A percentile compares a stretch with the other conserved stretches of the same genome.
Conservation (phyloP, 2,329 filamentous ascomycete species). For the Aspergillus candidus region DNA sequence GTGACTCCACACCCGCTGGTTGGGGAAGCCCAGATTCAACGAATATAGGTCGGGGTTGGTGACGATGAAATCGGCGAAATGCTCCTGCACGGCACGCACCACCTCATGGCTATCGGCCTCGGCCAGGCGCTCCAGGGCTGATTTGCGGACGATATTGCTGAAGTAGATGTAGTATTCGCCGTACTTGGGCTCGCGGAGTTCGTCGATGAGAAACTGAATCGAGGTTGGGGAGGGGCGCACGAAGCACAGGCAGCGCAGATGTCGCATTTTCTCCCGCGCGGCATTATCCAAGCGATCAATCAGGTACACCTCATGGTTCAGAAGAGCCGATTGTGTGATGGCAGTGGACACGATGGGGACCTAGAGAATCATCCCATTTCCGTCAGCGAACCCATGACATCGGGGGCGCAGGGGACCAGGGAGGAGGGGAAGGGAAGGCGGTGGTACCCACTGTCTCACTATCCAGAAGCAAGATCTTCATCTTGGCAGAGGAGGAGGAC, state of each 20-base stretch:
- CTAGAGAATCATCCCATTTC: conserved; percentile 29
- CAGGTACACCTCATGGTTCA: conserved; percentile 96
- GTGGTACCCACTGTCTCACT: conserved; percentile 66
- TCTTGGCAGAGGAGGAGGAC: conserved; percentile 67
- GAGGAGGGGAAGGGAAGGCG: too few relatives aligned
- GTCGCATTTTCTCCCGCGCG: conserved; percentile 93
- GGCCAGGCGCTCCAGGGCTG: conserved; percentile 82
- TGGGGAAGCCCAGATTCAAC: conserved; percentile 65
- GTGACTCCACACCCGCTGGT: conserved; percentile 72
- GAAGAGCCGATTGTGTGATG: conserved; percentile 86
- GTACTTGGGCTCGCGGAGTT: conserved; percentile 92
- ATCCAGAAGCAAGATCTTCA: conserved; percentile 96
- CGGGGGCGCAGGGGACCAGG: too few relatives aligned
- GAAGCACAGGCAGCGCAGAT: conserved; percentile 88
- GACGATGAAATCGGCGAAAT: conserved; percentile 93
- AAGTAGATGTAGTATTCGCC: conserved; percentile 97
- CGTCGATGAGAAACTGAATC: conserved; percentile 89
- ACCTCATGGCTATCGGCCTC: conserved; percentile 98
- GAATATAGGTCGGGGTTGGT: conserved; percentile 92
- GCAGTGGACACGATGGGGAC: conserved; percentile 90
- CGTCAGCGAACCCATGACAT: conserved; percentile 1
- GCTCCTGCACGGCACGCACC: conserved; percentile 87
- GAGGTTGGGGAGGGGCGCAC: conserved; percentile 87
- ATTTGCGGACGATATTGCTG: conserved; percentile 97
- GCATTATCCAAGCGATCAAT: conserved; percentile 91